Conservation (phyloP, 768 basidiomycete species). For the Tylopilus plumbeoviolaceoides region DNA sequence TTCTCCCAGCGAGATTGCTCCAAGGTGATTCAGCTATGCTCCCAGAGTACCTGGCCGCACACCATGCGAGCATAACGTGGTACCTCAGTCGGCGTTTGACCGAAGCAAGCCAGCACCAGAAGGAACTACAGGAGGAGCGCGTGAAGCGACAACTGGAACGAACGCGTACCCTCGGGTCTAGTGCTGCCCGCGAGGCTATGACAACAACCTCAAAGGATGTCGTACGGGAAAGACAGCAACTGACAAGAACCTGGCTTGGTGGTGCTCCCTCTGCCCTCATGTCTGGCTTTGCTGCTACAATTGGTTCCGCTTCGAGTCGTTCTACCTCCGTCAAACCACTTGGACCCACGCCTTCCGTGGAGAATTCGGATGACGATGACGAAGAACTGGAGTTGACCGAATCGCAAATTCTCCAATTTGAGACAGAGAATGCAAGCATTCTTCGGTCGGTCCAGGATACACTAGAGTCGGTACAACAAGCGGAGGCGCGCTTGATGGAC, state of each 20-base stretch:
- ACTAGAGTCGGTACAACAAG: constrained; percentile 84
- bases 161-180: constrained; percentile 76
- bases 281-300: constrained; percentile 55
- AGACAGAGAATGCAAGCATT: constrained; percentile 85
- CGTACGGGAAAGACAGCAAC: constrained; percentile 16
- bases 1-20: constrained; percentile 68
- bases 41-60: constrained; percentile 78
- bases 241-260: constrained; percentile 54
- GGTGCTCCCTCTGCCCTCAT: constrained; percentile 52
- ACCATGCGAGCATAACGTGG: constrained; percentile 91
- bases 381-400: constrained; percentile 79
- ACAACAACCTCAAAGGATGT: constrained; percentile 36
- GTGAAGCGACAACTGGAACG: constrained; percentile 85
- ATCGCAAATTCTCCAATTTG: constrained; percentile 90
- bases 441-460: constrained; percentile 81
- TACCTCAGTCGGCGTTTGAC: constrained; percentile 81
- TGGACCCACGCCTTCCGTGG: constrained; percentile 33
- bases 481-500: constrained; percentile 87
- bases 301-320: constrained; percentile 43
- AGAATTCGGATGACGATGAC: constrained; percentile 59
- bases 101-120: constrained; percentile 72
- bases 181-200: constrained; percentile 62
- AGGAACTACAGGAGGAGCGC: constrained; percentile 92
- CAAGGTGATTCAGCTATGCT: constrained; percentile 47
- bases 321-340: constrained; percentile 26